Evolutionary conservation across 2,329 filamentous ascomycete genomes (phyloP).

Genomic region (Neonectria punicea): DNA sequence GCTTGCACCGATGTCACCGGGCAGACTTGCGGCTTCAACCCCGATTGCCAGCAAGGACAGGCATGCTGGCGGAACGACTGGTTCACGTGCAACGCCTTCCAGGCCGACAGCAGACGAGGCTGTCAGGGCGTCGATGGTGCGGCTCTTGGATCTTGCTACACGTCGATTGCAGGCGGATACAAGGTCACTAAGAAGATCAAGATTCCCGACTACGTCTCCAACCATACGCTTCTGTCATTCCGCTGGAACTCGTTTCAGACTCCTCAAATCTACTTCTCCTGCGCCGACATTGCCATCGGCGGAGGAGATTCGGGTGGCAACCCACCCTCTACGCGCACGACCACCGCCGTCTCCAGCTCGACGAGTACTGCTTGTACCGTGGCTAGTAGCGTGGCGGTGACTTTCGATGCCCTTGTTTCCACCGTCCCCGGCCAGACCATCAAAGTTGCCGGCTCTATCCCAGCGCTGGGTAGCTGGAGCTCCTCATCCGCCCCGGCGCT

Average conservation of each 20-base stretch:
- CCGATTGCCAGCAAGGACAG: constrained; percentile 58
- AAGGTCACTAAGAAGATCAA: constrained; percentile 63
- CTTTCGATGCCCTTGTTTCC: constrained; percentile 54
- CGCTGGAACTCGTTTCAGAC: constrained; percentile 67
- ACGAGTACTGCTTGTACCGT: constrained; percentile 28
- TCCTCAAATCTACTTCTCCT: constrained; percentile 62
- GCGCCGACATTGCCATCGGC: constrained; percentile 62
- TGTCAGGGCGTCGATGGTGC: constrained; percentile 56
- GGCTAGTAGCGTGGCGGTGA: constrained; percentile 48
- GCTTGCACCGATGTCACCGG: constrained; percentile 61
- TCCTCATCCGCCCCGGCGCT: constrained; percentile 57
- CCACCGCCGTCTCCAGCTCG: constrained; percentile 31
- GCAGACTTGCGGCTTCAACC: constrained; percentile 59
- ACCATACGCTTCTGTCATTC: constrained; percentile 63
- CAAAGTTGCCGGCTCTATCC: constrained; percentile 56
- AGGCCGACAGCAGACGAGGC: constrained; percentile 43
- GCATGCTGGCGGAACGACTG: constrained; percentile 62
- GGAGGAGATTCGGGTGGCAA: too few species aligned
- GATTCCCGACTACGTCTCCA: constrained; percentile 58
- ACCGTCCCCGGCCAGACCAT: constrained; percentile 61
- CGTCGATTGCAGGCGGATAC: constrained; percentile 63
- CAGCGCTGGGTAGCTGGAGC: constrained; percentile 62
- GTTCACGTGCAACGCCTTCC: constrained; percentile 63
- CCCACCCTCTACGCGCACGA: constrained; percentile 1
- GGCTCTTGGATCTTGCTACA: constrained; percentile 56